phyloP scores from a whole-genome alignment of 768 basidiomycete genomes.

The Lactarius hatsudake region DNA sequence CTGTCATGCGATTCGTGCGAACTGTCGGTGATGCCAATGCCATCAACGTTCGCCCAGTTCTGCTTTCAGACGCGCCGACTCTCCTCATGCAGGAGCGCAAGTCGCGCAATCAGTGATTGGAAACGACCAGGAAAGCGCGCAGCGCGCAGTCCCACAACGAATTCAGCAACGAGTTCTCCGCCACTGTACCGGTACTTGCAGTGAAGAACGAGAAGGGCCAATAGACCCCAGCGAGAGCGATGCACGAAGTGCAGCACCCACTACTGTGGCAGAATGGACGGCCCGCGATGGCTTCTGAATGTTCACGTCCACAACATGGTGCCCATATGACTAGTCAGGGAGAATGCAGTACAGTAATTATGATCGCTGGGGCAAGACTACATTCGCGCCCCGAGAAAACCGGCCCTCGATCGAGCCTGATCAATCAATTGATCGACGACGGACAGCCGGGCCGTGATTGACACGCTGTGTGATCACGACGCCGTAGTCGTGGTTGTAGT shows the following conservation, averaged over 20 bases:
- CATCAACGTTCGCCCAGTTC: background rate
- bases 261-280: background rate
- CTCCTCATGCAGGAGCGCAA: background rate
- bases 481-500: background rate
- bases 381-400: background rate
- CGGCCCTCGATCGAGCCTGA: background rate
- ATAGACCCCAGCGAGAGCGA: background rate
- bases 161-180: background rate
- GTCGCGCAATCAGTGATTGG: background rate
- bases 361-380: background rate
- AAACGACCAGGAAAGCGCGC: background rate
- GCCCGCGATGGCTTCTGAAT: background rate
- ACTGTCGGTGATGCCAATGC: background rate
- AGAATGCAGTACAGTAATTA: background rate
- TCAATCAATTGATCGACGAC: background rate
- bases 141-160: background rate
- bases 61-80: background rate
- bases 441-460: background rate
- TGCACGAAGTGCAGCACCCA: background rate
- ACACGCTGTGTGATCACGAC: background rate
- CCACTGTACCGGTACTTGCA: background rate
- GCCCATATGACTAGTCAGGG: background rate
- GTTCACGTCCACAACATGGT: background rate
- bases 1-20: background rate
- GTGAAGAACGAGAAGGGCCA: background rate